Evolutionary conservation across 1,284 basidiomycete genomes (phyloP).

Genomic region (Cryptococcus sp.): DNA sequence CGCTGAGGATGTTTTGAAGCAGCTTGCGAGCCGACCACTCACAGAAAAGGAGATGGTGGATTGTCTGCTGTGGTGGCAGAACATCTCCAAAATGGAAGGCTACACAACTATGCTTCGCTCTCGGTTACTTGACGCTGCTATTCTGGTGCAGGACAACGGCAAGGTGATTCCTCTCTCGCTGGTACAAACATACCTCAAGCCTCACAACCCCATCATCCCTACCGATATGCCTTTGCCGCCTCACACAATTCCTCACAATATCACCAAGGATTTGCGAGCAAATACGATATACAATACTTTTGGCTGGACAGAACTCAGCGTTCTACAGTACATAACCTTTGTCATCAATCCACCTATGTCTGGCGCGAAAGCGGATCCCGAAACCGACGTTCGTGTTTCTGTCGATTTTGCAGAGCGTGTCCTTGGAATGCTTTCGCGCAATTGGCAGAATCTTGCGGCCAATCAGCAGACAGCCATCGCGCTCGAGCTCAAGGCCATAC

Average conservation of each 20-base stretch:
- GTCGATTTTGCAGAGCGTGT: slow-evolving; percentile 81
- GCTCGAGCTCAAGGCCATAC: slow-evolving; percentile 61
- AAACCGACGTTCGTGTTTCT: slow-evolving; percentile 69
- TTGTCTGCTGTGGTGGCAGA: slow-evolving; percentile 88
- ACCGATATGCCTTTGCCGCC: slow-evolving; percentile 78
- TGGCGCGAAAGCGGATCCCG: slow-evolving; percentile 52
- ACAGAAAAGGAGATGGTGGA: slow-evolving; percentile 72
- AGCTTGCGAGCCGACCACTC: slow-evolving; percentile 74
- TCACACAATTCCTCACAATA: slow-evolving; percentile 69
- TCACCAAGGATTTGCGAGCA: slow-evolving; percentile 67
- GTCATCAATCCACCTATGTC: slow-evolving; percentile 61
- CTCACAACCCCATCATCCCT: slow-evolving; percentile 67
- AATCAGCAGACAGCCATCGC: slow-evolving; percentile 63
- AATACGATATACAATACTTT: slow-evolving; percentile 65
- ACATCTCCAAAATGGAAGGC: slow-evolving; percentile 59
- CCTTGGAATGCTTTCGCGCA: slow-evolving; percentile 67
- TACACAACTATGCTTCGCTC: slow-evolving; percentile 55
- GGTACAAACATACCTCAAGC: slow-evolving; percentile 75
- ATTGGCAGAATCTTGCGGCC: slow-evolving; percentile 72
- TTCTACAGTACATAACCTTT: slow-evolving; percentile 75
- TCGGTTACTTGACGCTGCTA: slow-evolving; percentile 69
- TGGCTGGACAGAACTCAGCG: slow-evolving; percentile 76
- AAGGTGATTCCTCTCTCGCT: slow-evolving; percentile 68
- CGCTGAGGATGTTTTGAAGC: slow-evolving; percentile 81
- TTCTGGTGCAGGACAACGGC: slow-evolving; percentile 58